These are phyloP conservation scores for Suhomyces sp. DNA, from an alignment of 805 yeast species.

Conservation along the genomic window DNA sequence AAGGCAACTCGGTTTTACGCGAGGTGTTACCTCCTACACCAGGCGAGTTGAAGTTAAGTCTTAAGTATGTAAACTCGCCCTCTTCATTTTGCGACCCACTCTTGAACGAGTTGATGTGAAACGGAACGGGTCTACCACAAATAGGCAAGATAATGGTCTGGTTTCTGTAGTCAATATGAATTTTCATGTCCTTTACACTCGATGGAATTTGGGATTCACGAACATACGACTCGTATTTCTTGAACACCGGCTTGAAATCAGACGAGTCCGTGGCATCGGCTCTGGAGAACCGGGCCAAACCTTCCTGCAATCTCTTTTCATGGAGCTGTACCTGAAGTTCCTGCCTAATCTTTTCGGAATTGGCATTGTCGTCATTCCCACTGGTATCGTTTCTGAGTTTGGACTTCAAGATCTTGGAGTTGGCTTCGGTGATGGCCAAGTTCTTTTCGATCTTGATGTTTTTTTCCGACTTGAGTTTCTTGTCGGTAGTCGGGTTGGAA, in stretches of 20 bases:
- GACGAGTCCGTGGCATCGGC: conserved; percentile 67
- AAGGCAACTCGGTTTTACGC: conserved; percentile 79
- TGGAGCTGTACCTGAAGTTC: conserved; percentile 82
- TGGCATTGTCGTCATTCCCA: conserved; percentile 60
- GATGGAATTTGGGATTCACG: conserved; percentile 90
- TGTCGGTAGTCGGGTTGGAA: conserved; percentile 15
- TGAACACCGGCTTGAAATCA: conserved; percentile 72
- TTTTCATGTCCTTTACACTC: conserved; percentile 75
- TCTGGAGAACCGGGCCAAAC: conserved; percentile 75
- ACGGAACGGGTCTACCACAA: conserved; percentile 95
- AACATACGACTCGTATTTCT: conserved; percentile 89
- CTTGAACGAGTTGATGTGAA: conserved; percentile 90
- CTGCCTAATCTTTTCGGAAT: conserved; percentile 73
- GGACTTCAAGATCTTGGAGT: conserved; percentile 70
- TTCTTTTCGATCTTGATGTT: conserved; percentile 32
- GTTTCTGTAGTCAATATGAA: conserved; percentile 81
- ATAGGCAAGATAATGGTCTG: conserved; percentile 91
- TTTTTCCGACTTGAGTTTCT: conserved; percentile 38
- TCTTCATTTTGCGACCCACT: conserved; percentile 95
- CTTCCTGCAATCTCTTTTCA: conserved; percentile 82
- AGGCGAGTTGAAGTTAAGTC: conserved; percentile 91
- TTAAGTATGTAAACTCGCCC: conserved; percentile 87
- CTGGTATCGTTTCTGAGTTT: conserved; percentile 76
- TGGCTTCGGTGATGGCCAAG: conserved; percentile 30
- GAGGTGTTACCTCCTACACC: conserved; percentile 73